phyloP scores from a whole-genome alignment of 2,329 filamentous ascomycete species.

The Stemphylium vesicarium region DNA sequence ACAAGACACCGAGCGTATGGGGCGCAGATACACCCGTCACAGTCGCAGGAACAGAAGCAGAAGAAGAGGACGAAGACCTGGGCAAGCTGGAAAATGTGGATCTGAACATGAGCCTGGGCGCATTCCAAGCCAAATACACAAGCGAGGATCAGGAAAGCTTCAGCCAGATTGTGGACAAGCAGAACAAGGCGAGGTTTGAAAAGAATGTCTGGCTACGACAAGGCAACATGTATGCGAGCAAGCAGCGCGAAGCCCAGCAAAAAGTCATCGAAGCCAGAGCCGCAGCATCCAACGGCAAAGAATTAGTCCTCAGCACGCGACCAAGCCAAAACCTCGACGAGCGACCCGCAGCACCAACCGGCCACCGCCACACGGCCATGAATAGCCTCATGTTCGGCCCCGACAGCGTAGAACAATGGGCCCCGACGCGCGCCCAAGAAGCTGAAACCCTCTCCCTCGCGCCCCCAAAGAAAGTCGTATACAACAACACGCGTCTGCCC shows the following conservation, averaged over 20 bases:
- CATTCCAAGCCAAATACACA: slow-evolving; percentile 92
- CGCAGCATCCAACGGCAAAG: slow-evolving; percentile 43
- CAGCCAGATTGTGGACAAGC: slow-evolving; percentile 86
- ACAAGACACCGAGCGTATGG: slow-evolving; percentile 69
- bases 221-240: slow-evolving; percentile 77
- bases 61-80: slow-evolving; percentile 38
- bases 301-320: slow-evolving; percentile 59
- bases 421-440: slow-evolving; percentile 67
- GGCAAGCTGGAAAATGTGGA: slow-evolving; percentile 64
- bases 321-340: slow-evolving; percentile 67
- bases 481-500: slow-evolving; percentile 83
- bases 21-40: slow-evolving; percentile 74
- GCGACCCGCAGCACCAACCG: slow-evolving; percentile 76
- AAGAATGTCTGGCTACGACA: slow-evolving; percentile 91
- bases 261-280: slow-evolving; percentile 72
- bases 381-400: slow-evolving; percentile 89
- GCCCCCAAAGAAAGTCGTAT: slow-evolving; percentile 76
- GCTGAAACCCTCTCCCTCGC: slow-evolving; percentile 75
- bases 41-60: slow-evolving; percentile 49
- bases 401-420: slow-evolving; percentile 64
- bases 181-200: slow-evolving; percentile 82
- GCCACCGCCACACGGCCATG: slow-evolving; percentile 73
- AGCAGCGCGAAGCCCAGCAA: slow-evolving; percentile 69
- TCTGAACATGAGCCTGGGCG: slow-evolving; percentile 78
- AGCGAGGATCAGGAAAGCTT: slow-evolving; percentile 99